Percentiles rank a stretch among this genome's conserved stretches.
These are phyloP conservation scores for Corrigiola litoralis DNA, from an alignment of 179 eudicot genomes.

Conservation along the genomic window DNA sequence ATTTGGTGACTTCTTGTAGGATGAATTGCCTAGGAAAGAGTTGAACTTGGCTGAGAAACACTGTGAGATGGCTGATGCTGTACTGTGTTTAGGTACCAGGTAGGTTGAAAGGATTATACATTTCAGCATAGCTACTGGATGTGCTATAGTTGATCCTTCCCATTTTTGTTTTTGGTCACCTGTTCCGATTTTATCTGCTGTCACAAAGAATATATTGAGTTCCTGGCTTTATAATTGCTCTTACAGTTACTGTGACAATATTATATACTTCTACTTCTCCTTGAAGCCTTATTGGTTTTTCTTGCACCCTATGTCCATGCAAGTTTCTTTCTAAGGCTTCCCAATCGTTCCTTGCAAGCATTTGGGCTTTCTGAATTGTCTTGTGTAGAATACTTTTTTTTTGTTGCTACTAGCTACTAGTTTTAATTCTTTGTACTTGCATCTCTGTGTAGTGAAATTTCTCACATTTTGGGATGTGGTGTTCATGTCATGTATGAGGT, in stretches of 20 bases:
- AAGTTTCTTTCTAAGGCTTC: no score
- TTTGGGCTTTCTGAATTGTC: not conserved
- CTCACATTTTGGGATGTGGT: no score
- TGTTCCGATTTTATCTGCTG: not conserved
- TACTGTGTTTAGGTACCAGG: conserved; percentile 72
- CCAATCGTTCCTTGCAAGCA: not conserved
- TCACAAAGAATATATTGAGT: not conserved
- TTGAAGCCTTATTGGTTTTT: no score
- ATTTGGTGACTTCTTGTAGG: conserved; percentile 30
- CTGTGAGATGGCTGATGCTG: conserved; percentile 61
- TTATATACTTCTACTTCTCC: no score
- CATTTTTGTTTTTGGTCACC: not conserved
- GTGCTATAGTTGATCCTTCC: not conserved
- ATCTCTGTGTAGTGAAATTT: no score
- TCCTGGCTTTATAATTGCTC: not conserved
- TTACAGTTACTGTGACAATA: not conserved
- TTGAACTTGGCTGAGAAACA: conserved; percentile 56
- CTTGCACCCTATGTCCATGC: no score
- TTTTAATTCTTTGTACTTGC: not conserved
- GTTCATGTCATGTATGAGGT: not conserved
- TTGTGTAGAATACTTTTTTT: not conserved
- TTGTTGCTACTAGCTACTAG: not conserved
- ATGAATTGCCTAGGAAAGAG: conserved; percentile 58
- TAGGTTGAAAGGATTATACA: conserved; percentile 19
- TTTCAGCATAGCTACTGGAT: not conserved